A percentile compares a stretch with the other conserved stretches of the same genome.
phyloP scores from a whole-genome alignment of 495 filamentous ascomycete species.

The Annulohypoxylon nitens region DNA sequence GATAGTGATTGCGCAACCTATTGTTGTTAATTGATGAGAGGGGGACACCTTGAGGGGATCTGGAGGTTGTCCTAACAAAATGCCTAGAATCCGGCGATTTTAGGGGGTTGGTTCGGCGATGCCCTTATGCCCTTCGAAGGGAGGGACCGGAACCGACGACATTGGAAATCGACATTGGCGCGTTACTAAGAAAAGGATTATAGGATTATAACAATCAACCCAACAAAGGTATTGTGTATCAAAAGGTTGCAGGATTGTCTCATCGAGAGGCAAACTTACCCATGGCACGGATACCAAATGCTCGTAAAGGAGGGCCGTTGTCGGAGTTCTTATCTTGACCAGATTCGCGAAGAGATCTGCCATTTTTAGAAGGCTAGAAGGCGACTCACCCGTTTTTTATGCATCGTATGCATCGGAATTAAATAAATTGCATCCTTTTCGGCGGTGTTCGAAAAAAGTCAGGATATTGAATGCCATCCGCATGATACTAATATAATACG shows the following conservation, averaged over 20 bases:
- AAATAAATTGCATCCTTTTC: slow-evolving; percentile 18
- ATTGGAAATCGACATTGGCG: slow-evolving; percentile 12
- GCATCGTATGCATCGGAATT: slow-evolving; percentile 9
- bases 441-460: slow-evolving; percentile 24
- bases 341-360: slow-evolving; percentile 34
- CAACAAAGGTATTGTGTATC: slow-evolving; percentile 20
- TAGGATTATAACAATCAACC: slow-evolving; percentile 10
- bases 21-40: slow-evolving; percentile 2
- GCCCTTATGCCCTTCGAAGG: slow-evolving; percentile 9
- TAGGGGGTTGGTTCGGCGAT: not conserved
- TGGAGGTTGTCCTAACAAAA: slow-evolving; percentile 10
- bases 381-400: slow-evolving; percentile 4
- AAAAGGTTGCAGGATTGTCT: slow-evolving; percentile 36
- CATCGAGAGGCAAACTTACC: slow-evolving; percentile 29
- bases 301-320: slow-evolving; percentile 48
- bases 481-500: slow-evolving; percentile 28
- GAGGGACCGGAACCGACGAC: slow-evolving; percentile 12
- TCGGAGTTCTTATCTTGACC: slow-evolving; percentile 44
- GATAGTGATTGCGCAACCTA: slow-evolving; percentile 25
- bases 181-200: not conserved
- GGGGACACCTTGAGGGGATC: slow-evolving; percentile 1
- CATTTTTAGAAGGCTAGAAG: slow-evolving; percentile 25
- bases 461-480: not conserved
- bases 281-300: slow-evolving; percentile 25
- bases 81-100: not conserved